A percentile compares a stretch with the other conserved stretches of the same genome.
These are phyloP conservation scores for Lactifluus subvellereus DNA, from an alignment of 768 basidiomycete genomes.

Conservation along the genomic window DNA sequence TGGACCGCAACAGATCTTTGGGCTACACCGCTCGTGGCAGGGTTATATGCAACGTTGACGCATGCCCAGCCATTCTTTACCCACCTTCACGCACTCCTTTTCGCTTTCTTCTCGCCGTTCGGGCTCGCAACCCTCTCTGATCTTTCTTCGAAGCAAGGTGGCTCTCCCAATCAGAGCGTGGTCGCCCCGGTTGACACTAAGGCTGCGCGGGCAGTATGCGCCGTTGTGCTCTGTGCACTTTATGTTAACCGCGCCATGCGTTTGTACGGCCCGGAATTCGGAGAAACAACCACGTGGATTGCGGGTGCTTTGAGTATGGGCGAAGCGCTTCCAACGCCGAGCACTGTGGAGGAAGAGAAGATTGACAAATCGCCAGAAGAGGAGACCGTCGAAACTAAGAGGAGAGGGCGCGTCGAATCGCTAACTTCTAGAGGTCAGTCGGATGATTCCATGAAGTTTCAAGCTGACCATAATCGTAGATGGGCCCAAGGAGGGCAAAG, in stretches of 20 bases:
- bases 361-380: constrained; percentile 5
- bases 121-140: constrained; percentile 16
- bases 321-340: background rate
- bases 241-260: constrained; percentile 61
- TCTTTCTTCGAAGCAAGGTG: background rate
- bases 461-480: background rate
- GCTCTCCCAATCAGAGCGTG: background rate
- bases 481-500: constrained; percentile 1
- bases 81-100: constrained; percentile 18
- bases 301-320: background rate
- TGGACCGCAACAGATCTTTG: constrained; percentile 85
- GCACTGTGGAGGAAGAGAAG: background rate
- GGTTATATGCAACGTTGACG: constrained; percentile 73
- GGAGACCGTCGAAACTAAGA: background rate
- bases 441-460: background rate
- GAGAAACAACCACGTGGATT: background rate
- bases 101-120: constrained; percentile 21
- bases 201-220: constrained; percentile 66
- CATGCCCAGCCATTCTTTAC: constrained; percentile 77
- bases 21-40: constrained; percentile 76
- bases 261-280: constrained; percentile 42
- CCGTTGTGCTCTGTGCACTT: constrained; percentile 52
- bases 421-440: constrained; percentile 5
- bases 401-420: constrained; percentile 5
- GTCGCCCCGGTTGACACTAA: constrained; percentile 53